Percentiles rank a stretch among this genome's conserved stretches.
These are phyloP conservation scores for Luvunga scandens DNA, from an alignment of 345 rosid genomes.

Conservation along the genomic window DNA sequence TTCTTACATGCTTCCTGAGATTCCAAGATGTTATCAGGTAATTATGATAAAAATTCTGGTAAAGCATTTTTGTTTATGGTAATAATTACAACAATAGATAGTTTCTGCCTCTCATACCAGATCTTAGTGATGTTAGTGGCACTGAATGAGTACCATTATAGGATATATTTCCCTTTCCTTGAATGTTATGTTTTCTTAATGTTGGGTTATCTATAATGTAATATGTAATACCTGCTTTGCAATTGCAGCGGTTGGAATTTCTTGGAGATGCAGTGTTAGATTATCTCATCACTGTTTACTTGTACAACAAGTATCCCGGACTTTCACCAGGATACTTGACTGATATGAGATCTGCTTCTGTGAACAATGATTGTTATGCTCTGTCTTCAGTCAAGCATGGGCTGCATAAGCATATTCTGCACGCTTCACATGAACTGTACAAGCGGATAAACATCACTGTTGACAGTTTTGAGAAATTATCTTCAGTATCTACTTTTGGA, in stretches of 20 bases:
- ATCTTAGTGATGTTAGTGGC: not conserved
- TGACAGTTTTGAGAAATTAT: slow-evolving; percentile 22
- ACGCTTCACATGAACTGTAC: slow-evolving; percentile 64
- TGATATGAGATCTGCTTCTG: slow-evolving; percentile 93
- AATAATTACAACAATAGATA: not conserved
- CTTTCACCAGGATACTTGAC: slow-evolving; percentile 80
- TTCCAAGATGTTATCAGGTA: slow-evolving; percentile 93
- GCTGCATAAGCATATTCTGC: slow-evolving; percentile 67
- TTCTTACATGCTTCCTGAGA: slow-evolving; percentile 82
- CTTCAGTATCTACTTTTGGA: slow-evolving; percentile 53
- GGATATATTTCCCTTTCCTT: not conserved
- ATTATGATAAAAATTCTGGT: not conserved
- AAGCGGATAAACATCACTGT: slow-evolving; percentile 42
- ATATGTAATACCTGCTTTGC: slow-evolving; percentile 16
- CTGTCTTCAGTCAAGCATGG: slow-evolving; percentile 52
- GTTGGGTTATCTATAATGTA: not conserved
- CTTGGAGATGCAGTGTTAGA: slow-evolving; percentile 91
- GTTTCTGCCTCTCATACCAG: not conserved
- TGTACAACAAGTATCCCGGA: slow-evolving; percentile 52
- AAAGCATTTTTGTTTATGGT: not conserved
- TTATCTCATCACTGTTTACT: slow-evolving; percentile 60
- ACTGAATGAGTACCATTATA: not conserved
- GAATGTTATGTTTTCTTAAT: not conserved
- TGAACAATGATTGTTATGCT: slow-evolving; percentile 87
- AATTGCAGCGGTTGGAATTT: slow-evolving; percentile 90